These are phyloP conservation scores for Colletotrichum spaethianum DNA, from an alignment of 2,329 filamentous ascomycete species.

Conservation along the genomic window DNA sequence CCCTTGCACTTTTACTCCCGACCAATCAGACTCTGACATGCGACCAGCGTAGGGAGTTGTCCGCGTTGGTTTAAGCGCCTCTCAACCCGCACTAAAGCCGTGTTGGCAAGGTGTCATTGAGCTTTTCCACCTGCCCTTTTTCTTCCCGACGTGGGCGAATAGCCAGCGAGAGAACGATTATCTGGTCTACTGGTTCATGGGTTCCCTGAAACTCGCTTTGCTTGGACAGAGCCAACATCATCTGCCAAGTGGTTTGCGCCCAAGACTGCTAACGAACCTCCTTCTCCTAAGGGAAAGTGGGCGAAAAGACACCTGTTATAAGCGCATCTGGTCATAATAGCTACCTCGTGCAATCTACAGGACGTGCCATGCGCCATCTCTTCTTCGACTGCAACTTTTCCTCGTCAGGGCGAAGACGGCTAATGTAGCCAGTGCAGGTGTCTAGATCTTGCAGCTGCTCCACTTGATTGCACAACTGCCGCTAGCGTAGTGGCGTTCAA, in stretches of 20 bases:
- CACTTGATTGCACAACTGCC: slow-evolving; percentile 27
- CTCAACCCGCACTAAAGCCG: slow-evolving; percentile 22
- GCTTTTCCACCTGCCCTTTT: slow-evolving; percentile 22
- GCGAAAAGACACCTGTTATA: slow-evolving; percentile 1
- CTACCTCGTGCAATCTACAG: neutral
- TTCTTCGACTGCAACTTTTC: neutral
- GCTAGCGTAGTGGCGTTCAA: slow-evolving; percentile 36
- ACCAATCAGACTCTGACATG: slow-evolving; percentile 19
- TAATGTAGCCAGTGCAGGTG: neutral
- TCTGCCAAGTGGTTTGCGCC: slow-evolving; percentile 6
- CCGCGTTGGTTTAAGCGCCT: slow-evolving; percentile 22
- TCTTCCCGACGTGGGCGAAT: slow-evolving; percentile 23
- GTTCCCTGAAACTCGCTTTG: slow-evolving; percentile 20
- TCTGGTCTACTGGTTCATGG: neutral
- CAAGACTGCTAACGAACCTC: slow-evolving; percentile 9
- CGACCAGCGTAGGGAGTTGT: slow-evolving; percentile 16
- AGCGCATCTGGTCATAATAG: slow-evolving; percentile 10
- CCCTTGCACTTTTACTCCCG: slow-evolving; percentile 28
- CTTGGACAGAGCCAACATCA: slow-evolving; percentile 17
- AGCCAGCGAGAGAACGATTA: neutral
- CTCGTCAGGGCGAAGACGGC: neutral
- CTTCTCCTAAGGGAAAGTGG: neutral
- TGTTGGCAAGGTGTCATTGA: slow-evolving; percentile 30
- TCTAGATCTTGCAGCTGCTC: slow-evolving; percentile 13
- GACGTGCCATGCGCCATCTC: neutral